A percentile compares a stretch with the other conserved stretches of the same genome.
Evolutionary conservation across 257 asterid species (phyloP).

Genomic region (Ilex asprella): DNA sequence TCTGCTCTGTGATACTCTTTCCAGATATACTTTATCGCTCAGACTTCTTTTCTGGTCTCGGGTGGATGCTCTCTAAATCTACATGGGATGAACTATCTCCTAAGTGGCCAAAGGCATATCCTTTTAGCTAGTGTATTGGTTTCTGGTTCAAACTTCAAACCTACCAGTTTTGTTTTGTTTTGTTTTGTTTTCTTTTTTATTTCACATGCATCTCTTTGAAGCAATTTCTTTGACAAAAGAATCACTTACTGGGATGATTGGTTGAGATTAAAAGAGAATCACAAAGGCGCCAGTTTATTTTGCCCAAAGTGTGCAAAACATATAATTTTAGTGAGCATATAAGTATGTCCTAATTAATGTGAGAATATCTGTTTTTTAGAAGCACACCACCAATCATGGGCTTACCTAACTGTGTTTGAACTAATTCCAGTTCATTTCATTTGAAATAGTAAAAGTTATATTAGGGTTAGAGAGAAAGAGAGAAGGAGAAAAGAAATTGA

Average conservation of each 20-base stretch:
- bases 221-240: constrained; percentile 67
- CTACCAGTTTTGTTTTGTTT: not conserved
- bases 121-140: constrained; percentile 31
- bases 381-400: too few relatives aligned
- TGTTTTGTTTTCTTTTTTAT: constrained; percentile 1
- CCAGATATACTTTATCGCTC: constrained; percentile 95
- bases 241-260: constrained; percentile 99
- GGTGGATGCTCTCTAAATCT: constrained; percentile 95
- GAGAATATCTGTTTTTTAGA: too few relatives aligned
- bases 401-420: not conserved
- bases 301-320: constrained; percentile 99
- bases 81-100: constrained; percentile 97
- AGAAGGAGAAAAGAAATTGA: too few relatives aligned
- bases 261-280: constrained; percentile 89
- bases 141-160: constrained; percentile 11
- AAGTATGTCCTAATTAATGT: constrained; percentile 19
- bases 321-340: constrained; percentile 98
- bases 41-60: constrained; percentile 99
- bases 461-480: too few relatives aligned
- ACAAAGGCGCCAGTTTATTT: constrained; percentile 78
- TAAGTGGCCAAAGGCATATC: constrained; percentile 99
- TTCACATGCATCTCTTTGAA: constrained; percentile 12
- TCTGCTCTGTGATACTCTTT: constrained; percentile 18
- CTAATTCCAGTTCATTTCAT: too few relatives aligned
- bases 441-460: too few relatives aligned